These are phyloP conservation scores for Leptographium galeiforme DNA, from an alignment of 2,329 filamentous ascomycete species.

Conservation along the genomic window DNA sequence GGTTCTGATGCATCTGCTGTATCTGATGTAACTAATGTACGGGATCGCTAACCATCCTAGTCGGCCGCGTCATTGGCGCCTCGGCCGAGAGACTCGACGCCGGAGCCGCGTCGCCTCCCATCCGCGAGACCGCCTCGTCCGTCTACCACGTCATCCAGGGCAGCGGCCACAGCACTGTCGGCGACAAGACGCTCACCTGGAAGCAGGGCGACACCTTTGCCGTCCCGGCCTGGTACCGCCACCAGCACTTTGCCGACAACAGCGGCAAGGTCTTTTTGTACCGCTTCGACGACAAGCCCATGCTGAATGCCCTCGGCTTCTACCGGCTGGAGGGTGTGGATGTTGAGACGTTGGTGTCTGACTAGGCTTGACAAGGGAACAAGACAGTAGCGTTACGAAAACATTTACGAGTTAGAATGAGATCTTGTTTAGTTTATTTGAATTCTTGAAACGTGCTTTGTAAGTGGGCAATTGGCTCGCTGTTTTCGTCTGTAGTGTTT, in stretches of 20 bases:
- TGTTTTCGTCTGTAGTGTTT: too few relatives aligned
- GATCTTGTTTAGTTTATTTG: neutral
- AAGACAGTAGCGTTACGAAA: neutral
- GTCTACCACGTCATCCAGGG: slow-evolving; percentile 41
- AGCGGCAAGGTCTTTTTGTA: slow-evolving; percentile 31
- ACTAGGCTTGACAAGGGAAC: neutral
- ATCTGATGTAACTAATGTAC: too few relatives aligned
- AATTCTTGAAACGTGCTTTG: too few relatives aligned
- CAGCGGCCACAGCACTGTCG: slow-evolving; percentile 25
- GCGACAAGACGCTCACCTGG: slow-evolving; percentile 26
- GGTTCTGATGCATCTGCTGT: too few relatives aligned
- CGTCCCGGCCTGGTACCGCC: slow-evolving; percentile 36
- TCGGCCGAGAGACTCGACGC: slow-evolving; percentile 29
- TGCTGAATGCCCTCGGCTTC: slow-evolving; percentile 37
- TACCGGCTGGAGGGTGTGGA: slow-evolving; percentile 28
- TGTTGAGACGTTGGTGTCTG: slow-evolving; percentile 23
- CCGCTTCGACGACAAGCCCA: slow-evolving; percentile 40
- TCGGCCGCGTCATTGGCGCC: slow-evolving; percentile 31
- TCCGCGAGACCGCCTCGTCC: slow-evolving; percentile 36
- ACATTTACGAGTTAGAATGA: neutral
- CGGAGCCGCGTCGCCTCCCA: slow-evolving; percentile 19
- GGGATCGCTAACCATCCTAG: slow-evolving; percentile 13
- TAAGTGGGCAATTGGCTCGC: too few relatives aligned
- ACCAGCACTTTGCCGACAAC: slow-evolving; percentile 29
- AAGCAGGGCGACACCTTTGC: slow-evolving; percentile 39